Conservation (phyloP, 805 yeast genomes). For the Osmozyma mogii region DNA sequence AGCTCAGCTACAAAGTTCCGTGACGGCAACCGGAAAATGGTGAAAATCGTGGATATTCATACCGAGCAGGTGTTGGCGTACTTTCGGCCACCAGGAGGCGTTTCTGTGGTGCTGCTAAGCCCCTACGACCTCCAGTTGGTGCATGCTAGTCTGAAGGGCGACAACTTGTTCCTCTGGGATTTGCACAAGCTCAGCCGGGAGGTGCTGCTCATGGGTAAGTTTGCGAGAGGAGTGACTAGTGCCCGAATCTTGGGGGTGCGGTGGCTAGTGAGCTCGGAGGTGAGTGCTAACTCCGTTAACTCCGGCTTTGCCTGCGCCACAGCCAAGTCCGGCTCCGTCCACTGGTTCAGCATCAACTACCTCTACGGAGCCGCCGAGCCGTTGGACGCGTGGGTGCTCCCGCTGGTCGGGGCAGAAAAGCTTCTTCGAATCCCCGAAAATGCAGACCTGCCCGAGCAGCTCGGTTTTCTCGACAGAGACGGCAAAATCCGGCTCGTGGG, state of each 20-base stretch:
- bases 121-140: conserved; percentile 53
- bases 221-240: conserved; percentile 55
- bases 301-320: conserved; percentile 47
- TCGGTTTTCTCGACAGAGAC: too few species aligned
- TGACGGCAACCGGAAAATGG: conserved; percentile 24
- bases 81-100: conserved; percentile 56
- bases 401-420: conserved; percentile 25
- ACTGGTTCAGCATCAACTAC: conserved; percentile 48
- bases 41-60: conserved; percentile 42
- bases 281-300: conserved; percentile 17
- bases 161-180: conserved; percentile 59
- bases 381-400: conserved; percentile 40
- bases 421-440: conserved; percentile 22
- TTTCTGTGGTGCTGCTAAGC: conserved; percentile 51
- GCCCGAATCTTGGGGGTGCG: conserved; percentile 42
- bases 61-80: conserved; percentile 30
- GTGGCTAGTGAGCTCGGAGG: conserved; percentile 41
- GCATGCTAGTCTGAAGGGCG: conserved; percentile 51
- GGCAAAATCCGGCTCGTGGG: conserved; percentile 1
- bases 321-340: conserved; percentile 49
- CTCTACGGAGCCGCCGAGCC: conserved; percentile 23
- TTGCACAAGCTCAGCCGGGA: conserved; percentile 42
- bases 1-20: conserved; percentile 23
- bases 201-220: conserved; percentile 49
- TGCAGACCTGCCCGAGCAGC: too few species aligned